Base-by-base conservation (phyloP, 139 green algal species). In the Microglena sp. region DNA sequence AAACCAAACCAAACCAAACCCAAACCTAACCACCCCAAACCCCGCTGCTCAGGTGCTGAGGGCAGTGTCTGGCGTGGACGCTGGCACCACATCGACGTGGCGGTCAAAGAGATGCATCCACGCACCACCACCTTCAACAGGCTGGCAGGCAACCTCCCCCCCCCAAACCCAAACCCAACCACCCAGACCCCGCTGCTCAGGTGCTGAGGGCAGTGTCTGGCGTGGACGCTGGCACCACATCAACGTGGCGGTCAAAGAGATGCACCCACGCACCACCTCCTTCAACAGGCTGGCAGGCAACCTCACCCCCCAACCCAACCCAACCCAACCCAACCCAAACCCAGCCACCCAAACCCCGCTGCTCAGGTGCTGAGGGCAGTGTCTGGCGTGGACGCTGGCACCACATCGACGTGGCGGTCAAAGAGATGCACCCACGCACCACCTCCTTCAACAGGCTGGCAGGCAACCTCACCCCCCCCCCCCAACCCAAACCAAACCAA, bases 81-180 rank as follows among this genome's bases (percentile, higher is more conserved):
- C 26, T 79, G 73, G 73, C 73, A 79, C 46, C 73, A 79, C 63
- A 79, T 79, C 26, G 62, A 74, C 50, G 73, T 79, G 36, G 73
- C 73, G 1, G 67, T 79, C 3, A 76, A 76, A 64, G 70, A 76
- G 64, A 79, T 79, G 67, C 73, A 79, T 57, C 43, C 43, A 18
- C 26, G 6, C 8, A 50, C 33, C 58, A 28, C 58, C 5, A 33
- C 58, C 5, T 65, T 65, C 34, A 65, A 5, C 31, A 21, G 58
- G 21, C 69, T 75, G n/a, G n/a, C n/a, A n/a, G n/a, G n/a, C n/a
- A 33, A 50, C 6, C 29, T 32, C 28, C 15, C 15, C 40, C 15
- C 15, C 15, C 15, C 18, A 15, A n/a, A 15, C 18, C 15, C 18
- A 15, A 18, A 50, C 31, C 34, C 18, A 22, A 29, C 53, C 34